Conservation (phyloP, 768 basidiomycete genomes). For the Russula dissimulans region DNA sequence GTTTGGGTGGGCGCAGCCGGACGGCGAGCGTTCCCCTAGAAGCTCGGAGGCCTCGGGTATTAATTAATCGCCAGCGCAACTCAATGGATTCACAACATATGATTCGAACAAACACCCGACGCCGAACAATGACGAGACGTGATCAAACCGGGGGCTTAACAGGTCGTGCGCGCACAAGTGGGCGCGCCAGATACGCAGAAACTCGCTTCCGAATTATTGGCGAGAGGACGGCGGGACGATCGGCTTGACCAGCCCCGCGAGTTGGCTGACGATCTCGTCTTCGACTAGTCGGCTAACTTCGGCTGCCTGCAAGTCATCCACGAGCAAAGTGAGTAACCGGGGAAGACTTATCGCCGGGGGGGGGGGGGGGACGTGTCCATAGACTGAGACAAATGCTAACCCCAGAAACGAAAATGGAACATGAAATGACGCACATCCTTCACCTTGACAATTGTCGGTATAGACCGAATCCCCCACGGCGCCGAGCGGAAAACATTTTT, state of each 20-base stretch:
- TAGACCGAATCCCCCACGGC: conserved; percentile 49
- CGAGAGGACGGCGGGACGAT: neutral
- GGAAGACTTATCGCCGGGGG: neutral
- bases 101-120: neutral
- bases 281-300: conserved; percentile 21
- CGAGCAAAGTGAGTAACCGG: neutral
- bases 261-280: conserved; percentile 11
- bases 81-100: neutral
- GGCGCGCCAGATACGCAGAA: neutral
- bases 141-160: neutral
- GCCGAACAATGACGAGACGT: neutral
- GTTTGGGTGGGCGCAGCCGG: conserved; percentile 2
- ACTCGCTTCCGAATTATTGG: neutral
- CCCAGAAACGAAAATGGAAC: neutral
- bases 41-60: neutral
- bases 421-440: conserved; percentile 38
- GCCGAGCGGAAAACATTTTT: conserved; percentile 49
- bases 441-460: conserved; percentile 62
- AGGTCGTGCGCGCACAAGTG: neutral
- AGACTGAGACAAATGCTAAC: neutral
- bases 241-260: conserved; percentile 5
- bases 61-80: neutral
- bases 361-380: neutral
- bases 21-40: neutral
- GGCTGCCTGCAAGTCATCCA: conserved; percentile 7